phyloP scores from a whole-genome alignment of 257 asterid species.

The Primulina eburnea region DNA sequence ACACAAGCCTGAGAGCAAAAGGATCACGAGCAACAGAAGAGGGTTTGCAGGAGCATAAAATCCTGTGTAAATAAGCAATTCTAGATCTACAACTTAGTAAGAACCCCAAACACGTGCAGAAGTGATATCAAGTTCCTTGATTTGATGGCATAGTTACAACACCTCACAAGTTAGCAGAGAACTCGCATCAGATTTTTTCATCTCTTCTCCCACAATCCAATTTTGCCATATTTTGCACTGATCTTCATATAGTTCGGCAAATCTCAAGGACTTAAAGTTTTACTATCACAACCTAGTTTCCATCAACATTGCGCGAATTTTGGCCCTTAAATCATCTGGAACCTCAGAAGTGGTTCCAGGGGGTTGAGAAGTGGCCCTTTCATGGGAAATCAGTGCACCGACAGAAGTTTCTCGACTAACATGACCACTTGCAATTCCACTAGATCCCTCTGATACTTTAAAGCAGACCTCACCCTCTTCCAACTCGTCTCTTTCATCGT shows the following conservation, averaged over 20 bases:
- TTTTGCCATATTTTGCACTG: not conserved
- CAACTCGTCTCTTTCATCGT: conserved; percentile 38
- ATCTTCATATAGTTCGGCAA: too few relatives aligned
- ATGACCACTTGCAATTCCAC: conserved; percentile 31
- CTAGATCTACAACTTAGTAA: not conserved
- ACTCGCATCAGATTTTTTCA: not conserved
- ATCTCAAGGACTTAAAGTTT: not conserved
- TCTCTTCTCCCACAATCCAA: too few relatives aligned
- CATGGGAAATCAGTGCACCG: conserved; percentile 26
- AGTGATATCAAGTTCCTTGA: not conserved
- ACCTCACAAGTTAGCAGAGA: not conserved
- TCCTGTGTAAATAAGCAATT: not conserved
- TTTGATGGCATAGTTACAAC: not conserved
- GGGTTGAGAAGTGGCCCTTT: conserved; percentile 47
- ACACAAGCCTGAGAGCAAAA: not conserved
- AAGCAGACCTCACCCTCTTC: conserved; percentile 84
- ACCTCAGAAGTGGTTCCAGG: conserved; percentile 44
- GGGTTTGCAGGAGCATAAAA: not conserved
- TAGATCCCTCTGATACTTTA: conserved; percentile 44
- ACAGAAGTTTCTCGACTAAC: conserved; percentile 44
- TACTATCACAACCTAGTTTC: conserved; percentile 29
- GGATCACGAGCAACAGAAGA: not conserved
- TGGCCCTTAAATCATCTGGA: conserved; percentile 81
- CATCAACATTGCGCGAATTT: conserved; percentile 57
- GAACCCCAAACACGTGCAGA: not conserved